These are phyloP conservation scores for Alternaria triticimaculans DNA, from an alignment of 2,329 filamentous ascomycete species.

Conservation along the genomic window DNA sequence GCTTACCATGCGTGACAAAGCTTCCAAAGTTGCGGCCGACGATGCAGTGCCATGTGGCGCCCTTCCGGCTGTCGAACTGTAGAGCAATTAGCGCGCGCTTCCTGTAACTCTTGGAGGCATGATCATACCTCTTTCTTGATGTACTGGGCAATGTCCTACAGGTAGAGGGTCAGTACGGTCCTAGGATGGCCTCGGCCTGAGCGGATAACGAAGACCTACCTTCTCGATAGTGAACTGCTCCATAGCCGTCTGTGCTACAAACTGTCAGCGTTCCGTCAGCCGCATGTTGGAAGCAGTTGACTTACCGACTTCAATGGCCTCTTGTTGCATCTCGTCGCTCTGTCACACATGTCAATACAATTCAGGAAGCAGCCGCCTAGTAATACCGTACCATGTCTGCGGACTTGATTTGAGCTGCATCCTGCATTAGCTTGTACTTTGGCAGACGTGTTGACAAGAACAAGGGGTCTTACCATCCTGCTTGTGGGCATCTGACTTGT, in stretches of 20 bases:
- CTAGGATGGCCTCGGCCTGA: not conserved
- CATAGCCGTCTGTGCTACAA: conserved; percentile 72
- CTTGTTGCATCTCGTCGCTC: conserved; percentile 97
- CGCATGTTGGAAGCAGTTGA: conserved; percentile 8
- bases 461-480: conserved; percentile 56
- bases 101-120: no score
- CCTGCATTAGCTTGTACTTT: conserved; percentile 33
- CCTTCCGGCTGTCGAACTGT: conserved; percentile 95
- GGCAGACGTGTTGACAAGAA: conserved; percentile 13
- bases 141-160: conserved; percentile 91
- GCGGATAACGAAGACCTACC: conserved; percentile 50
- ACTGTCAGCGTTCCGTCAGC: conserved; percentile 30
- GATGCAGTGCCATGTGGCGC: conserved; percentile 99
- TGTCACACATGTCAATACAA: conserved; percentile 51
- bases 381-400: conserved; percentile 86
- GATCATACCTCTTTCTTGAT: conserved; percentile 84
- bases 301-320: conserved; percentile 95
- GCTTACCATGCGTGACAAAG: conserved; percentile 93
- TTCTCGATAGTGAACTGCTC: conserved; percentile 75
- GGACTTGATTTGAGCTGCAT: conserved; percentile 91
- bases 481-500: conserved; percentile 70
- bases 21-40: conserved; percentile 98
- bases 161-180: conserved; percentile 7
- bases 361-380: not conserved
- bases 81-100: conserved; percentile 22